phyloP scores from a whole-genome alignment of 2,329 filamentous ascomycete genomes.

The Orbilia ellipsospora region DNA sequence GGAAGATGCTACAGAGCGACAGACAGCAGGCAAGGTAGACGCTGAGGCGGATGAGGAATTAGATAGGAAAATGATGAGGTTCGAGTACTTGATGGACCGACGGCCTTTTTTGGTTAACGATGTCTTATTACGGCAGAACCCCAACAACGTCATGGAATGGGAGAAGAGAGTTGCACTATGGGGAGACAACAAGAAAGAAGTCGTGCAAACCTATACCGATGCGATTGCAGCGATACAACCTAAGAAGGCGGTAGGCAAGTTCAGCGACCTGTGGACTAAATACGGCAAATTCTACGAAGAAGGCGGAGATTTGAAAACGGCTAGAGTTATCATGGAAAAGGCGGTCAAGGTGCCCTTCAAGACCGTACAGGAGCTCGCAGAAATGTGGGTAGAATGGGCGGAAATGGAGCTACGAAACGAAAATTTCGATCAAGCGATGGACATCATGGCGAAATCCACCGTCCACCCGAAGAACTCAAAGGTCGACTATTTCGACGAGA shows the following conservation, averaged over 20 bases:
- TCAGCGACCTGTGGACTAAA: conserved; percentile 94
- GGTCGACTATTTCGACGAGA: conserved; percentile 99
- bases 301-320: conserved; percentile 83
- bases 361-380: conserved; percentile 93
- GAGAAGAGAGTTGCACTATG: conserved; percentile 95
- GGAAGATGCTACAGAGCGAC: conserved; percentile 82
- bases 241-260: conserved; percentile 91
- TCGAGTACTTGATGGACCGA: conserved; percentile 97
- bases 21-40: conserved; percentile 81
- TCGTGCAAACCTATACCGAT: conserved; percentile 93
- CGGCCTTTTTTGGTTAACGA: conserved; percentile 96
- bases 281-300: conserved; percentile 98
- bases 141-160: conserved; percentile 96
- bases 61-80: conserved; percentile 96
- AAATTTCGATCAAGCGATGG: conserved; percentile 92
- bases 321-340: conserved; percentile 95
- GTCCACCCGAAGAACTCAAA: conserved; percentile 97
- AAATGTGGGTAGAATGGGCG: conserved; percentile 99
- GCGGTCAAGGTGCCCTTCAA: conserved; percentile 98
- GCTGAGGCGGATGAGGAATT: conserved; percentile 91
- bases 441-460: conserved; percentile 96
- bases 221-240: conserved; percentile 93
- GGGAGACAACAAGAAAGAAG: conserved; percentile 90
- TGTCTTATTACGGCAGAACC: conserved; percentile 92
- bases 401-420: conserved; percentile 97